Percentiles rank a stretch among this genome's conserved stretches.
Conservation (phyloP, 1,284 basidiomycete genomes). For the Ganoderma sp. region DNA sequence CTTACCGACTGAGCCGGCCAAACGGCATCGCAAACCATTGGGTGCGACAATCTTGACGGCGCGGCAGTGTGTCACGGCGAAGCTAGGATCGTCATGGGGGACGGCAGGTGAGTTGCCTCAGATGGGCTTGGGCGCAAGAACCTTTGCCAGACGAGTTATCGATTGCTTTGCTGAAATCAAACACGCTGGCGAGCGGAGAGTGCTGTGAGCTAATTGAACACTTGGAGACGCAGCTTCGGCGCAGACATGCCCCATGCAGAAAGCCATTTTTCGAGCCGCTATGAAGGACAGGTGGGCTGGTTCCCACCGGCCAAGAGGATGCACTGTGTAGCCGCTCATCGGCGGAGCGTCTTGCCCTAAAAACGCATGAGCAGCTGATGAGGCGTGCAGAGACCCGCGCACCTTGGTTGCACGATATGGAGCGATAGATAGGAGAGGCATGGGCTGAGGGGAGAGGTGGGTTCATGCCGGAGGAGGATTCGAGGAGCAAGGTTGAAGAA, state of each 20-base stretch:
- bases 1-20: slow-evolving; percentile 15
- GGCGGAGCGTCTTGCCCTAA: slow-evolving; percentile 18
- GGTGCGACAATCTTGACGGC: neutral
- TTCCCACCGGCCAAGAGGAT: slow-evolving; percentile 23
- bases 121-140: slow-evolving; percentile 14
- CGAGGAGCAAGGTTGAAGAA: slow-evolving; percentile 6
- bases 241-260: slow-evolving; percentile 29
- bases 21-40: slow-evolving; percentile 10
- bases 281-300: slow-evolving; percentile 17
- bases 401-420: slow-evolving; percentile 13
- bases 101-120: slow-evolving; percentile 17
- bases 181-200: slow-evolving; percentile 13
- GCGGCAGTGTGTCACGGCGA: neutral
- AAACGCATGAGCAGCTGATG: slow-evolving; percentile 21
- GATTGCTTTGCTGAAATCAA: slow-evolving; percentile 25
- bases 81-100: slow-evolving; percentile 18
- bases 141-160: slow-evolving; percentile 23
- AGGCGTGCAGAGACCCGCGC: neutral
- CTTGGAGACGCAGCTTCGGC: slow-evolving; percentile 12
- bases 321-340: slow-evolving; percentile 20
- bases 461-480: neutral
- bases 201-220: slow-evolving; percentile 12
- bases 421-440: neutral
- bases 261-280: slow-evolving; percentile 20
- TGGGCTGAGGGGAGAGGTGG: neutral